These are phyloP conservation scores for Cylindrotheca closterium DNA, from an alignment of 108 stramenopile genomes.

Conservation along the genomic window DNA sequence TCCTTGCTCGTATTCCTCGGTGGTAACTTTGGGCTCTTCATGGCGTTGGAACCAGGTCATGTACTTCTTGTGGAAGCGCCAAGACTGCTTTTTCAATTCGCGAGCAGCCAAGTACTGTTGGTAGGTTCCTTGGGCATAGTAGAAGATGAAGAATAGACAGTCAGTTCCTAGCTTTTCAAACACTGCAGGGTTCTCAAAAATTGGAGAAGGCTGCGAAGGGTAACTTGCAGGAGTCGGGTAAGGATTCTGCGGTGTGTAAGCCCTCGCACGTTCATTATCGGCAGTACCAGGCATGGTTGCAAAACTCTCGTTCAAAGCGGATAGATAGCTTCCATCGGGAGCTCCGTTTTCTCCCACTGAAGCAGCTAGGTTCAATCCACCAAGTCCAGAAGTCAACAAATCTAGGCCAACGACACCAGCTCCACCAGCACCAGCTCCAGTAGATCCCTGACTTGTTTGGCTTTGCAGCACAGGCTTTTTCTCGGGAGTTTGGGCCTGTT, in stretches of 20 bases:
- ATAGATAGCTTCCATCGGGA: conserved; percentile 27
- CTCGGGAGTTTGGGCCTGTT: conserved; percentile 33
- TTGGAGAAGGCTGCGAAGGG: conserved; percentile 80
- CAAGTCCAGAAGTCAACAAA: conserved; percentile 56
- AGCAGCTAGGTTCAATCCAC: conserved; percentile 36
- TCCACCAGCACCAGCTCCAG: conserved; percentile 1
- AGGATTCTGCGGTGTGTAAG: conserved; percentile 92
- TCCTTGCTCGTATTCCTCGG: conserved; percentile 98
- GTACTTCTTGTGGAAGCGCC: conserved; percentile 99
- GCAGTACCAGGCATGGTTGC: conserved; percentile 62
- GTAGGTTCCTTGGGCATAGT: conserved; percentile 97
- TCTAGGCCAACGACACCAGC: conserved; percentile 25
- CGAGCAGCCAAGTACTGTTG: conserved; percentile 98
- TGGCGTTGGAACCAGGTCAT: conserved; percentile 99
- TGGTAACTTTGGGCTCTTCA: conserved; percentile 94
- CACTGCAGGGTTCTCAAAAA: conserved; percentile 91
- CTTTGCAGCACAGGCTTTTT: not conserved
- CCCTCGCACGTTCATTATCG: conserved; percentile 62
- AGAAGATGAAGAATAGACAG: conserved; percentile 99
- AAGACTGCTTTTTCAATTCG: conserved; percentile 96
- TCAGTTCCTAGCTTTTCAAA: conserved; percentile 97
- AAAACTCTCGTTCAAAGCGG: conserved; percentile 70
- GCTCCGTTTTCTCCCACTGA: conserved; percentile 17
- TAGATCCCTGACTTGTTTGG: conserved; percentile 4
- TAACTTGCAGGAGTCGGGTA: conserved; percentile 91